These are phyloP conservation scores for Chlamydomonas schloesseri DNA, from an alignment of 139 green algal genomes.

Conservation along the genomic window DNA sequence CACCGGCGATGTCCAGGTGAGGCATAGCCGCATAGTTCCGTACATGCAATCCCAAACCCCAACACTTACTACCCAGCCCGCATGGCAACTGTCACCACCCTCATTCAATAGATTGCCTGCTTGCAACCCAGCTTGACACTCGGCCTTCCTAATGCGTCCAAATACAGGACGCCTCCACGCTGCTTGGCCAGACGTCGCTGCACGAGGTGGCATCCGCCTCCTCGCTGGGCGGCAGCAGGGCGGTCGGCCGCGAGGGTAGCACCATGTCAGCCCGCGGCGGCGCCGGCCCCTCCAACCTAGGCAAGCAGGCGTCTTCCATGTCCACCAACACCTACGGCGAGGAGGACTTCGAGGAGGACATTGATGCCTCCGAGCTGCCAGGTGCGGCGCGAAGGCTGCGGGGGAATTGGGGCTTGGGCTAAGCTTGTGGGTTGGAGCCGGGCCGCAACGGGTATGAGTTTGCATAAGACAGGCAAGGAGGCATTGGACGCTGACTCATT, in stretches of 20 bases:
- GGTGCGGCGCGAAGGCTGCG: background rate
- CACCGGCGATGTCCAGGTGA: conserved; percentile 11
- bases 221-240: background rate
- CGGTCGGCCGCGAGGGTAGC: no score
- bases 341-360: conserved; percentile 26
- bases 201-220: conserved; percentile 5
- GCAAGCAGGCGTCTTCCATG: conserved; percentile 5
- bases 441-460: no score
- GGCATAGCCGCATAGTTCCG: no score
- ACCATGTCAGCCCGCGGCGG: background rate
- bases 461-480: no score
- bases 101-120: no score
- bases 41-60: no score
- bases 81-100: no score
- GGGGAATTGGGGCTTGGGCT: no score
- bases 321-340: conserved; percentile 24
- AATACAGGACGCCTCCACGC: conserved; percentile 12
- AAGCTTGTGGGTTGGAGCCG: no score
- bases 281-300: background rate
- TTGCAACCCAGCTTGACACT: no score
- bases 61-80: no score
- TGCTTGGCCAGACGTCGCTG: background rate
- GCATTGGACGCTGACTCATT: no score
- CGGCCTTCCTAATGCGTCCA: background rate
- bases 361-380: background rate